Base-by-base conservation (phyloP, 2,329 filamentous ascomycete species). In the Xylaria arbuscula region DNA sequence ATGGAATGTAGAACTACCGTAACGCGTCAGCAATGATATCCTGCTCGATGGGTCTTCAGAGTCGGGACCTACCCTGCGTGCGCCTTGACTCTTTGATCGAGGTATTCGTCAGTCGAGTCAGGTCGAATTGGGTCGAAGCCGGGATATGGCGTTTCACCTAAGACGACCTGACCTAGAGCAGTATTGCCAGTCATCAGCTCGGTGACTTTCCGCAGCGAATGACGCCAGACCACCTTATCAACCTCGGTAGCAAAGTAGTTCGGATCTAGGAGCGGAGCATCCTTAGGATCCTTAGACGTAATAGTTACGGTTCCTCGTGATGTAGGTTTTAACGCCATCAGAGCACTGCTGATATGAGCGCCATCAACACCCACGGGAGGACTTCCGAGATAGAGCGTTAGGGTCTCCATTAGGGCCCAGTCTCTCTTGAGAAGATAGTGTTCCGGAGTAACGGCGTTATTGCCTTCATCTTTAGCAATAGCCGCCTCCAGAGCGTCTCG, bases 401-500 rank as follows among this genome's bases (percentile, higher is more conserved):
- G 55, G 28, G 64, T 74, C 61, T 76, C 76, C 67, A 75, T 72
- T 56, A 76, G 56, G 6, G 71, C 70, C 45, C 69, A 71, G 19
- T 69, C 51, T 48, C 67, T 63, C 40, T 70, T 71, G 2, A 76
- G 68, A 17, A 75, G 62, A 34, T 68, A 66, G 42, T 76, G 73
- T 36, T 70, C 50, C 6, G 59, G 62, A n/a, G 51, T 24, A 11
- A 61, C 62, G 19, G 47, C 47, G 19, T 22, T 24, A 8, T 60
- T 50, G 19, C 74, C 72, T 45, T 75, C 74, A 45, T 77, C 74
- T 61, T 72, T 69, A n/a, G 70, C 65, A 28, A 74, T 72, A 2
- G 74, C 74, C 1, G 66, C 66, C 24, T 65, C 67, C 3, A 74
- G 59, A 5, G 51, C 50, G 0, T 68, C 62, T 4, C 54, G 62